phyloP scores from a whole-genome alignment of 1,139 yeast genomes.

The Saccharomyces hybrid region DNA sequence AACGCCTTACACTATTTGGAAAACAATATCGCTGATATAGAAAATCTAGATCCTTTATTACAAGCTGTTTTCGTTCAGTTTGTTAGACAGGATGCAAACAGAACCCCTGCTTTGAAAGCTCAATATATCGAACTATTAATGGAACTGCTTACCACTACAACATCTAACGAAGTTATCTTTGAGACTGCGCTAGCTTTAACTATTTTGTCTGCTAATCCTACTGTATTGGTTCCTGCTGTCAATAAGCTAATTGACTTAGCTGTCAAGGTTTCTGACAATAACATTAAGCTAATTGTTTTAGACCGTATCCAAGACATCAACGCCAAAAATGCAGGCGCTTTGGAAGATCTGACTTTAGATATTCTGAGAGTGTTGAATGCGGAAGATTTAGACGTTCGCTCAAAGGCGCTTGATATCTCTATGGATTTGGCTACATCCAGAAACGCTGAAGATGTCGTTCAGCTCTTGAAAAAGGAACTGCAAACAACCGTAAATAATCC shows the following conservation, averaged over 20 bases:
- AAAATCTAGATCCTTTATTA: slow-evolving; percentile 70
- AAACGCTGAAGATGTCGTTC: slow-evolving; percentile 90
- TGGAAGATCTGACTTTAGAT: slow-evolving; percentile 81
- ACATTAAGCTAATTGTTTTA: slow-evolving; percentile 84
- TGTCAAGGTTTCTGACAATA: slow-evolving; percentile 84
- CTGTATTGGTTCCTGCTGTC: slow-evolving; percentile 68
- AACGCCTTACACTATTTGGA: slow-evolving; percentile 77
- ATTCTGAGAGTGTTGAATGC: slow-evolving; percentile 76
- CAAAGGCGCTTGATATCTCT: slow-evolving; percentile 77
- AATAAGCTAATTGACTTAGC: slow-evolving; percentile 82
- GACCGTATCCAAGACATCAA: slow-evolving; percentile 78
- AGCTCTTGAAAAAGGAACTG: slow-evolving; percentile 84
- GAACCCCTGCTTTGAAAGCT: slow-evolving; percentile 55
- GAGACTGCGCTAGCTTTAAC: slow-evolving; percentile 89
- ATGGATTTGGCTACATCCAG: slow-evolving; percentile 73
- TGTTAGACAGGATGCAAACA: slow-evolving; percentile 70
- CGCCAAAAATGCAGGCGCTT: slow-evolving; percentile 67
- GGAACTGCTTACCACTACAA: slow-evolving; percentile 62
- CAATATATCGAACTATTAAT: slow-evolving; percentile 67
- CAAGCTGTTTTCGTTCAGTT: slow-evolving; percentile 90
- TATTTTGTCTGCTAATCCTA: slow-evolving; percentile 59
- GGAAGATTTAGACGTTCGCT: slow-evolving; percentile 86
- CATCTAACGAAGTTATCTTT: slow-evolving; percentile 72
- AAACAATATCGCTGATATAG: slow-evolving; percentile 55
- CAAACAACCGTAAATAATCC: slow-evolving; percentile 61